Base-by-base conservation (phyloP, 495 filamentous ascomycete genomes). In the Xylaria bambusicola region DNA sequence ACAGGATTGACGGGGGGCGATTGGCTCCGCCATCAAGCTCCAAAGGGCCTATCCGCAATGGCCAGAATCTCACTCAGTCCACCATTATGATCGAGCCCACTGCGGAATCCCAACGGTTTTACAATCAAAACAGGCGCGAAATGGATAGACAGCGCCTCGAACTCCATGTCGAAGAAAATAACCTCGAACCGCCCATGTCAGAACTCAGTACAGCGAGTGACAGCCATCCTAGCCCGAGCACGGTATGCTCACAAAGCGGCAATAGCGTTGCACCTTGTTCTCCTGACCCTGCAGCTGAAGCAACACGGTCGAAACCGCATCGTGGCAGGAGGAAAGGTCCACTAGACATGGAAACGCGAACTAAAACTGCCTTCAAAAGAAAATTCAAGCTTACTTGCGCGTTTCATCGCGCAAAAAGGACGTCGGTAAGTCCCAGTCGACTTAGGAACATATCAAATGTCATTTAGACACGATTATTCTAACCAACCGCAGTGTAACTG, bases 51-150 rank as follows among this genome's bases (percentile, higher is more conserved):
- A 9, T 18, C 23, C 56, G 38, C 36, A 61, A 61, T 21, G n/a
- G 51, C 33, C 64, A 55, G n/a, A 64, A 51, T 45, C 33, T 17
- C 12, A 24, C 23, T 24, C 47, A 42, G 24, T 13, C n/a, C 13
- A 61, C 57, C 44, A 62, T 70, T 33, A 42, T 69, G 42, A 64
- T 71, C 23, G 60, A 63, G 6, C 69, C 70, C 7, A 75, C 63
- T 2, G 46, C 23, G 2, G 71, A 76, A 33, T 66, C 65, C 6
- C 76, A 77, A 56, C 62, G 52, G 3, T 56, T 73, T 4, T 79
- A 76, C 50, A 71, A 75, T 52, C 56, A 67, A 9, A 71, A 64
- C 33, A 64, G 68, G 4, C 46, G 63, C 44, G 51, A 62, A 12
- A 61, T 65, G 52, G 67, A 73, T 27, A 60, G 62, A 29, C 4